These are phyloP conservation scores for Acer yangbiense DNA, from an alignment of 345 rosid genomes.

Conservation along the genomic window DNA sequence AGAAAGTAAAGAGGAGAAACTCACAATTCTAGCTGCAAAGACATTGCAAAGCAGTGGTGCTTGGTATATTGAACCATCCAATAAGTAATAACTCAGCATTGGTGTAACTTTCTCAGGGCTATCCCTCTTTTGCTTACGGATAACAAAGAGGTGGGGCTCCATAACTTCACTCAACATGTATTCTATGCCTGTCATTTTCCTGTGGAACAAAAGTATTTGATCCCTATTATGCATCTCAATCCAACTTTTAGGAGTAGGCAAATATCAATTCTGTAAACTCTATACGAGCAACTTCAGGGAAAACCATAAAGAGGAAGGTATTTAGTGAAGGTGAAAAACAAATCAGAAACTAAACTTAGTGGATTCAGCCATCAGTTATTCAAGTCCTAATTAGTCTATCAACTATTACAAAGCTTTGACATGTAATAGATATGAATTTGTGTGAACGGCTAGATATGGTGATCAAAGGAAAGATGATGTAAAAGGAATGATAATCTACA, in stretches of 20 bases:
- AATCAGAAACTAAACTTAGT: not conserved
- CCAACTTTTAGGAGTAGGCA: not conserved
- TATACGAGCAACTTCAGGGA: not conserved
- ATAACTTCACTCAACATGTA: conserved; percentile 71
- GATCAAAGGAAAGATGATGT: not conserved
- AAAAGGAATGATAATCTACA: not conserved
- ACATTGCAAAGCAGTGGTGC: conserved; percentile 72
- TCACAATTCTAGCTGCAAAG: conserved; percentile 85
- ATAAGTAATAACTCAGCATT: conserved; percentile 73
- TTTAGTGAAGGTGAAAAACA: not conserved
- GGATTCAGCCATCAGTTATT: not conserved
- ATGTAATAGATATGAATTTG: not conserved
- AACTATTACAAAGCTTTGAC: conserved; percentile 2
- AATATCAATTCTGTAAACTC: not conserved
- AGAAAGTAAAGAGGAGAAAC: conserved; percentile 26
- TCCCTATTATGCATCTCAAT: not conserved
- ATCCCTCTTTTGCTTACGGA: conserved; percentile 93
- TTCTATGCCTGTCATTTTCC: conserved; percentile 85
- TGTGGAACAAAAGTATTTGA: conserved; percentile 17
- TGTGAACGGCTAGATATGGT: not conserved
- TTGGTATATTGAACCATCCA: conserved; percentile 94
- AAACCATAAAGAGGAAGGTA: not conserved
- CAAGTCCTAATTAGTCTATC: not conserved
- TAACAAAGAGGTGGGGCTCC: conserved; percentile 85
- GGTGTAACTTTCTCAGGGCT: conserved; percentile 87